Evolutionary conservation across 2,329 filamentous ascomycete species (phyloP).

Genomic region (Pseudofabraea citricarpa): DNA sequence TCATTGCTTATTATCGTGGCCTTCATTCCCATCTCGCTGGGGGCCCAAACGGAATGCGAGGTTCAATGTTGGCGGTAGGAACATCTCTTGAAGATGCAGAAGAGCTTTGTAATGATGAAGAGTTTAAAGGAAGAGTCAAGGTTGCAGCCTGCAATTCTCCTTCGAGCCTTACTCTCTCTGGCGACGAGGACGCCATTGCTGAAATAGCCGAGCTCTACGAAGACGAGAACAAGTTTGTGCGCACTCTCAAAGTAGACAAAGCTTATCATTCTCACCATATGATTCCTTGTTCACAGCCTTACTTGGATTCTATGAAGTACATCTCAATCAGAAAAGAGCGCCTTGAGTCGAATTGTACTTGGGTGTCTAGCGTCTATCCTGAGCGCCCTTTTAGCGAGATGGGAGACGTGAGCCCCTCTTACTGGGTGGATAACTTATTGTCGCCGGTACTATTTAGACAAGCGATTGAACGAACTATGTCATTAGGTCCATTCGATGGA

Average conservation of each 20-base stretch:
- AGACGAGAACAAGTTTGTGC: constrained; percentile 5
- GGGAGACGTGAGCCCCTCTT: neutral
- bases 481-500: neutral
- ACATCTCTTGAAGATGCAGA: constrained; percentile 14
- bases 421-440: constrained; percentile 29
- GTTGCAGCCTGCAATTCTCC: constrained; percentile 9
- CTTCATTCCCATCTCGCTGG: constrained; percentile 1
- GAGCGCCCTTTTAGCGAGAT: neutral
- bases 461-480: constrained; percentile 8
- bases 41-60: constrained; percentile 2
- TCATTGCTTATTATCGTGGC: constrained; percentile 7
- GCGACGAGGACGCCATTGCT: constrained; percentile 1
- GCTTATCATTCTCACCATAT: constrained; percentile 6
- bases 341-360: constrained; percentile 33
- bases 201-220: constrained; percentile 5
- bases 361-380: neutral
- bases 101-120: constrained; percentile 5
- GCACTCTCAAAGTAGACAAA: neutral
- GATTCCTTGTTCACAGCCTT: neutral
- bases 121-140: neutral
- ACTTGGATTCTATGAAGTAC: constrained; percentile 4
- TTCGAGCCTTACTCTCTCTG: constrained; percentile 9
- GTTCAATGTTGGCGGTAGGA: constrained; percentile 22
- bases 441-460: constrained; percentile 32
- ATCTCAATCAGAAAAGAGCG: constrained; percentile 12